A percentile compares a stretch with the other conserved stretches of the same genome.
phyloP scores from a whole-genome alignment of 1,139 yeast species.

The Candida tropicalis region DNA sequence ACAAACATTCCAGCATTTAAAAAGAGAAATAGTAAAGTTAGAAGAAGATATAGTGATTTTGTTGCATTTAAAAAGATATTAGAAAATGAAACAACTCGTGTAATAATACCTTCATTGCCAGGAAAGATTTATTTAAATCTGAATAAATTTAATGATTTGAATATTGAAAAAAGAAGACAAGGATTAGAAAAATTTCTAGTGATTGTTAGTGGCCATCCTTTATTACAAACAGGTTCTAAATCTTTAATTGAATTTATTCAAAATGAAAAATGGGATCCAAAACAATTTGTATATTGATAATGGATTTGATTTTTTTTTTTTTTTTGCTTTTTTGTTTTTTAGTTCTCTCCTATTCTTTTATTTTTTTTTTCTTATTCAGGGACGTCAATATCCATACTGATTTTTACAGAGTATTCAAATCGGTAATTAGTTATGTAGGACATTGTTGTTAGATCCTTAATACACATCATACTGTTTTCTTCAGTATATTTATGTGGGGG shows the following conservation, averaged over 20 bases:
- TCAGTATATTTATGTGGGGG: background rate
- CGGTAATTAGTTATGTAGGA: too few relatives aligned
- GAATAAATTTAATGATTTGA: slow-evolving; percentile 78
- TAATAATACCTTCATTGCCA: slow-evolving; percentile 84
- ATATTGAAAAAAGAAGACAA: slow-evolving; percentile 79
- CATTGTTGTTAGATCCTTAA: too few relatives aligned
- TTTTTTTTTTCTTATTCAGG: too few relatives aligned
- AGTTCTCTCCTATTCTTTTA: too few relatives aligned
- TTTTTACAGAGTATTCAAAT: too few relatives aligned
- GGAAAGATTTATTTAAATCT: slow-evolving; percentile 74
- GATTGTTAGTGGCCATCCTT: slow-evolving; percentile 90
- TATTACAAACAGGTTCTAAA: slow-evolving; percentile 87
- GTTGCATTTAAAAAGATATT: slow-evolving; percentile 75
- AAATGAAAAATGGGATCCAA: slow-evolving; percentile 77
- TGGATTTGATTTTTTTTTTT: too few relatives aligned
- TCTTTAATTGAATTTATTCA: slow-evolving; percentile 84
- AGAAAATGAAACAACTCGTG: slow-evolving; percentile 75
- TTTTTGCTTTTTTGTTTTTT: too few relatives aligned
- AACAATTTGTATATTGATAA: slow-evolving; percentile 13
- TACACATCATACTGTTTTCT: too few relatives aligned
- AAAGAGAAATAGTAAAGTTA: slow-evolving; percentile 63
- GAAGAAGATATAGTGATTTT: slow-evolving; percentile 90
- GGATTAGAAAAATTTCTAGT: slow-evolving; percentile 82
- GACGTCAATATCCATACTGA: too few relatives aligned
- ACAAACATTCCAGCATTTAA: slow-evolving; percentile 87